A percentile compares a stretch with the other conserved stretches of the same genome.
phyloP scores from a whole-genome alignment of 169 alveolate species.

The Miamiensis avidus region DNA sequence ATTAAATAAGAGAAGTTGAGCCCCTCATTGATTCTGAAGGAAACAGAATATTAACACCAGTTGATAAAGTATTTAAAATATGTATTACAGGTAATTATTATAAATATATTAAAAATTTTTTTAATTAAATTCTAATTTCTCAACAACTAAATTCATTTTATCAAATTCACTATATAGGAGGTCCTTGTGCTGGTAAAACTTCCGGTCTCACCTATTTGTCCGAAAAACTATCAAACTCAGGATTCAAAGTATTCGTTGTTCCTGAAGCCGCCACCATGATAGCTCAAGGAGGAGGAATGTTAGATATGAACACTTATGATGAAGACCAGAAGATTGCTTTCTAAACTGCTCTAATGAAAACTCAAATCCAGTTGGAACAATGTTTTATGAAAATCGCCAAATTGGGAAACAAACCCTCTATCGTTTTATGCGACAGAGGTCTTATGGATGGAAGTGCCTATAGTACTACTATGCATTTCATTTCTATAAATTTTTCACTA shows the following conservation, averaged over 20 bases:
- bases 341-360: slow-evolving; percentile 61
- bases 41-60: not conserved
- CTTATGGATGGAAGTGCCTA: slow-evolving; percentile 77
- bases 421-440: slow-evolving; percentile 73
- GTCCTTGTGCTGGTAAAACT: slow-evolving; percentile 89
- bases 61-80: slow-evolving; percentile 5
- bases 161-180: slow-evolving; percentile 41
- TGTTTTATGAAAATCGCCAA: slow-evolving; percentile 59
- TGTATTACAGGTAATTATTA: slow-evolving; percentile 13
- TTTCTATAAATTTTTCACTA: too few species aligned
- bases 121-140: not conserved
- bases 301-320: slow-evolving; percentile 52
- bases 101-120: too few species aligned
- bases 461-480: slow-evolving; percentile 24
- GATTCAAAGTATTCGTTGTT: slow-evolving; percentile 67
- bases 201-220: slow-evolving; percentile 61
- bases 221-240: slow-evolving; percentile 52
- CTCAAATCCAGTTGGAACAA: slow-evolving; percentile 69
- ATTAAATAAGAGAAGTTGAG: too few species aligned
- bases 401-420: slow-evolving; percentile 36
- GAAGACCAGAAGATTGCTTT: slow-evolving; percentile 60
- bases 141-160: too few species aligned
- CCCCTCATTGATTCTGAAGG: too few species aligned
- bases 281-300: slow-evolving; percentile 78
- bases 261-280: slow-evolving; percentile 84